Conservation (phyloP, 331 rosid species). For the Ulmus americana region DNA sequence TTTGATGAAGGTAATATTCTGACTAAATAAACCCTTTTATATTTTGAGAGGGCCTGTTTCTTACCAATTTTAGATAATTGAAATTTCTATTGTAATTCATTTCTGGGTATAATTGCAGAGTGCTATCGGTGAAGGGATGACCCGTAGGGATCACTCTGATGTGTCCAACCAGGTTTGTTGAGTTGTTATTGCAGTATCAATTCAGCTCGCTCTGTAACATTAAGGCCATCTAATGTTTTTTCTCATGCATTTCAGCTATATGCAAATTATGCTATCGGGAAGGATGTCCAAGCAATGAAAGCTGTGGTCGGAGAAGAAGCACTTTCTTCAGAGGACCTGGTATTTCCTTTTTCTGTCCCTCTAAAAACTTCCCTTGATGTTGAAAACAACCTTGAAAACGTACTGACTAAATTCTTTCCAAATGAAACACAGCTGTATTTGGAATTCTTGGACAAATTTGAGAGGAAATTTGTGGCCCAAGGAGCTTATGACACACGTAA, state of each 20-base stretch:
- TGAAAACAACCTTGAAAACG: not conserved
- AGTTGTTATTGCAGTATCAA: slow-evolving; percentile 11
- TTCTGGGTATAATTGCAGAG: slow-evolving; percentile 54
- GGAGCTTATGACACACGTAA: slow-evolving; percentile 98
- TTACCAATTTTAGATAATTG: slow-evolving; percentile 1
- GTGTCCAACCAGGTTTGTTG: slow-evolving; percentile 91
- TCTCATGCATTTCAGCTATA: slow-evolving; percentile 52
- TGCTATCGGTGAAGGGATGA: slow-evolving; percentile 99
- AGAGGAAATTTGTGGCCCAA: slow-evolving; percentile 90
- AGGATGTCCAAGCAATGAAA: slow-evolving; percentile 99
- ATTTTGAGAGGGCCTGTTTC: not conserved
- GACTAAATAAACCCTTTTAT: not conserved
- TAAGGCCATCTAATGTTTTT: slow-evolving; percentile 10
- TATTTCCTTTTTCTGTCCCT: slow-evolving; percentile 16
- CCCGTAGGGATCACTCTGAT: slow-evolving; percentile 93
- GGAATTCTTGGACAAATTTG: slow-evolving; percentile 99
- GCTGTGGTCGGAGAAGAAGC: slow-evolving; percentile 99
- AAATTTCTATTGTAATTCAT: not conserved
- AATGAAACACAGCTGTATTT: slow-evolving; percentile 62
- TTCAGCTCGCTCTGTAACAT: not conserved
- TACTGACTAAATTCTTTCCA: slow-evolving; percentile 18
- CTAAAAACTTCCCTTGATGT: not conserved
- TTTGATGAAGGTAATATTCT: slow-evolving; percentile 77
- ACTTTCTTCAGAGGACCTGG: slow-evolving; percentile 98
- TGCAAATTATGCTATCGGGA: slow-evolving; percentile 99